These are phyloP conservation scores for Stenogyne calaminthoides DNA, from an alignment of 305 asterid species.

Conservation along the genomic window DNA sequence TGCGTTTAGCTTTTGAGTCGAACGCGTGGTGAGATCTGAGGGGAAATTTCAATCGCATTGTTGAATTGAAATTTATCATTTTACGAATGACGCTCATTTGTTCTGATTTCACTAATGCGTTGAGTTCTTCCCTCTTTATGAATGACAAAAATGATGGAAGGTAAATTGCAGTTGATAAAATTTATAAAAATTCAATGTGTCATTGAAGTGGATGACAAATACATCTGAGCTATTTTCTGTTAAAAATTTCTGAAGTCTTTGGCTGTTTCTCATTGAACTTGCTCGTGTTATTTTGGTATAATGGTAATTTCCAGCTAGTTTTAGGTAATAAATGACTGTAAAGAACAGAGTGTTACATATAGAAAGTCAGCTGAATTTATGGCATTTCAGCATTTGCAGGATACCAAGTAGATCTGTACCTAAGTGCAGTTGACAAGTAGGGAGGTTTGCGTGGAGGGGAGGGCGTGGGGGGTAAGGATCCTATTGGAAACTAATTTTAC, in stretches of 20 bases:
- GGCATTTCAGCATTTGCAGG: slow-evolving; percentile 28
- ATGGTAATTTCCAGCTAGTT: background rate
- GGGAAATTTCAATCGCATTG: slow-evolving; percentile 36
- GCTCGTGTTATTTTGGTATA: background rate
- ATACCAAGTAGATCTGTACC: slow-evolving; percentile 29
- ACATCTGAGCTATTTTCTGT: slow-evolving; percentile 20
- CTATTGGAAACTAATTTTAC: background rate
- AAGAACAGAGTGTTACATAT: slow-evolving; percentile 9
- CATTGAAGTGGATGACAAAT: slow-evolving; percentile 15
- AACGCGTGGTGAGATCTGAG: slow-evolving; percentile 53
- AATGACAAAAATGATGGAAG: background rate
- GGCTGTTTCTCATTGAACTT: slow-evolving; percentile 11
- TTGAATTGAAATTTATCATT: slow-evolving; percentile 17
- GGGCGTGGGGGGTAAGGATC: background rate
- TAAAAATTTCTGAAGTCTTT: background rate
- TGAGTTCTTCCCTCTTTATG: background rate
- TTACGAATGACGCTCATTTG: slow-evolving; percentile 4
- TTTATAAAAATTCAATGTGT: background rate
- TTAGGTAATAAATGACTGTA: slow-evolving; percentile 14
- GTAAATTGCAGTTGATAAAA: background rate
- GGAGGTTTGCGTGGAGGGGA: slow-evolving; percentile 10
- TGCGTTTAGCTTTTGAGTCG: slow-evolving; percentile 18
- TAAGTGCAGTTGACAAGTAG: background rate
- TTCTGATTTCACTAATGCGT: slow-evolving; percentile 18
- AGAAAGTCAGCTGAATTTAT: slow-evolving; percentile 9